phyloP scores from a whole-genome alignment of 805 yeast species.

The Candida cerambycidarum region DNA sequence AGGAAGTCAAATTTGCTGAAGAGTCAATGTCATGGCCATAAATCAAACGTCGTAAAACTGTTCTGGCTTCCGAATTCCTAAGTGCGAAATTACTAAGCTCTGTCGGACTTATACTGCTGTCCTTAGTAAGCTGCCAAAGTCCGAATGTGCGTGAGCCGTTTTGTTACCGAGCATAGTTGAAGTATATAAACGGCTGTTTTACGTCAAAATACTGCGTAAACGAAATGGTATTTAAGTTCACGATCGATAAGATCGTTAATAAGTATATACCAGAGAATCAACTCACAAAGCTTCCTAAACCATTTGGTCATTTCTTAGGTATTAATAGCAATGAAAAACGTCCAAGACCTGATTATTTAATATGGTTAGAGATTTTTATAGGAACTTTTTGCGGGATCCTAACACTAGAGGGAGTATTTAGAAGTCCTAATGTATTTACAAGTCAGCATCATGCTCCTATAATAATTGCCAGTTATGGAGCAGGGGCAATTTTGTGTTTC shows the following conservation, averaged over 20 bases:
- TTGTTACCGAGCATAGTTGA: not conserved
- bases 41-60: too few species aligned
- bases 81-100: not conserved
- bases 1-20: too few species aligned
- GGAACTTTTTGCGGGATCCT: conserved; percentile 49
- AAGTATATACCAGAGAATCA: conserved; percentile 29
- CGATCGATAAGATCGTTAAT: conserved; percentile 32
- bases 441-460: conserved; percentile 45
- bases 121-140: not conserved
- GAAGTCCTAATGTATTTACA: conserved; percentile 37
- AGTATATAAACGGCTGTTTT: too few species aligned
- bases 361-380: conserved; percentile 48
- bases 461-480: conserved; percentile 60
- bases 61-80: too few species aligned
- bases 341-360: conserved; percentile 33
- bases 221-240: conserved; percentile 38
- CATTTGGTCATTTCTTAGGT: conserved; percentile 41
- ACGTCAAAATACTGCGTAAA: too few species aligned
- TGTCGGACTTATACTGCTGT: not conserved
- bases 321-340: conserved; percentile 22
- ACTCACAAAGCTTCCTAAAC: conserved; percentile 30
- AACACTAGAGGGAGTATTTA: conserved; percentile 47
- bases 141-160: not conserved
- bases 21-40: too few species aligned
- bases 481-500: conserved; percentile 59